These are phyloP conservation scores for Austroboletus rostrupii DNA, from an alignment of 1,284 basidiomycete genomes.

Conservation along the genomic window DNA sequence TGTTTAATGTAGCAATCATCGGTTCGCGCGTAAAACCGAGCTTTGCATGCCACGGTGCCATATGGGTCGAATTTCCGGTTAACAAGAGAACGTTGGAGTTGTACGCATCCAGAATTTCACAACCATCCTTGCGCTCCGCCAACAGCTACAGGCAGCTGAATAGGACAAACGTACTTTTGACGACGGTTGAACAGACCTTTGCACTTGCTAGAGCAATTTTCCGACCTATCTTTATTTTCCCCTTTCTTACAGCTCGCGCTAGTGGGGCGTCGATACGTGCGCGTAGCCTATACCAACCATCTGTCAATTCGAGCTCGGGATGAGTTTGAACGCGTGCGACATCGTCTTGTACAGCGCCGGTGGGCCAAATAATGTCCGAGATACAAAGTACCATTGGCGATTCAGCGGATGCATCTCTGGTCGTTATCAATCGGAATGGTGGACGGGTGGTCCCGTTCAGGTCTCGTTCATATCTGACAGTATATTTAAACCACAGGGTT, in stretches of 20 bases:
- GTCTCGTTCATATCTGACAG: constrained; percentile 84
- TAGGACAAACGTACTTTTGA: not conserved
- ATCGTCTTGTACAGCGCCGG: constrained; percentile 37
- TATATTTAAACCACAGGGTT: constrained; percentile 3
- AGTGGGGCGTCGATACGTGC: constrained; percentile 75
- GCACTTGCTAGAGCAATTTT: constrained; percentile 84
- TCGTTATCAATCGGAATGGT: constrained; percentile 71
- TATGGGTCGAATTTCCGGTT: constrained; percentile 80
- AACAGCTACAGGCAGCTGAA: constrained; percentile 49
- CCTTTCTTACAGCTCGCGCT: constrained; percentile 61
- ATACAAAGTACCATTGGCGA: constrained; percentile 84
- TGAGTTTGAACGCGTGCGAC: constrained; percentile 36
- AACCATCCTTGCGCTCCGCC: constrained; percentile 68
- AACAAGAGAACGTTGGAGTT: constrained; percentile 65
- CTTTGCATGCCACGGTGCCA: constrained; percentile 84
- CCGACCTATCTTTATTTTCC: constrained; percentile 69
- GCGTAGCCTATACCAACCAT: constrained; percentile 92
- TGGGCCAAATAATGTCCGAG: constrained; percentile 61
- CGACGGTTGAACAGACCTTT: constrained; percentile 47
- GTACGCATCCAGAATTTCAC: constrained; percentile 82
- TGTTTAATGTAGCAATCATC: constrained; percentile 74
- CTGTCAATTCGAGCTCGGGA: constrained; percentile 80
- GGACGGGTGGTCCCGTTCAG: constrained; percentile 77
- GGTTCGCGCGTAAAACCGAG: constrained; percentile 70
- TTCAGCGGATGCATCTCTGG: constrained; percentile 69